Conservation (phyloP, 495 filamentous ascomycete species). For the Podospora australis region DNA sequence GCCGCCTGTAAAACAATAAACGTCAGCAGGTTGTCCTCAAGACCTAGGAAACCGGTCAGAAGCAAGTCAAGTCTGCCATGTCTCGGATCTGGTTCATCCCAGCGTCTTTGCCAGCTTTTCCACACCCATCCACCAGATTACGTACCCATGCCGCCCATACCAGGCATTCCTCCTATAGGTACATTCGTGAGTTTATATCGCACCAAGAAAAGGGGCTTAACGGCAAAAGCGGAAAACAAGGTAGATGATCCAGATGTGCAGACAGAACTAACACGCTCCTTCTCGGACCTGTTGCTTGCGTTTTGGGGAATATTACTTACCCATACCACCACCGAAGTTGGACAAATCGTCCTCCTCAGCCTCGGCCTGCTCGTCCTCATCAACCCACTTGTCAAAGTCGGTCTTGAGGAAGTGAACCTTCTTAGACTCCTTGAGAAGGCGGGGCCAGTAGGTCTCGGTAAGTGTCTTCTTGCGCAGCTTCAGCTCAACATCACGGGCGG, state of each 20-base stretch:
- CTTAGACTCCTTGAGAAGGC: slow-evolving; percentile 80
- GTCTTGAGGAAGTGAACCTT: slow-evolving; percentile 97
- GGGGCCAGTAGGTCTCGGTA: slow-evolving; percentile 86
- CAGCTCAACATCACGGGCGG: slow-evolving; percentile 75
- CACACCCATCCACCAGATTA: slow-evolving; percentile 11
- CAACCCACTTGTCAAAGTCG: slow-evolving; percentile 99
- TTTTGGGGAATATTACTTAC: slow-evolving; percentile 27
- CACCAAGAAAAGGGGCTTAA: not conserved
- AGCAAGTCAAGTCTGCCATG: not conserved
- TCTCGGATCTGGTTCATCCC: slow-evolving; percentile 3
- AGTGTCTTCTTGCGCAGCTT: slow-evolving; percentile 95
- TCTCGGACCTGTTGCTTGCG: slow-evolving; percentile 1
- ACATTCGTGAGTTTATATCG: not conserved
- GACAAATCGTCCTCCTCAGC: slow-evolving; percentile 77
- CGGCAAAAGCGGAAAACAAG: not conserved
- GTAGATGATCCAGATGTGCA: not conserved
- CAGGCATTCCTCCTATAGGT: slow-evolving; percentile 38
- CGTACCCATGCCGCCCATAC: slow-evolving; percentile 44
- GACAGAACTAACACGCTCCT: not conserved
- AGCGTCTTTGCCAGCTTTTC: not conserved
- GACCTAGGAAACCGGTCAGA: not conserved
- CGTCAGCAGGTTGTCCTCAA: not conserved
- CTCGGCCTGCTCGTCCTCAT: slow-evolving; percentile 97
- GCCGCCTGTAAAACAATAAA: slow-evolving; percentile 9
- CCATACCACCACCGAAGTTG: slow-evolving; percentile 53